Percentiles rank a stretch among this genome's conserved stretches.
These are phyloP conservation scores for Globisporangium spinosum DNA, from an alignment of 352 stramenopile species.

Conservation along the genomic window DNA sequence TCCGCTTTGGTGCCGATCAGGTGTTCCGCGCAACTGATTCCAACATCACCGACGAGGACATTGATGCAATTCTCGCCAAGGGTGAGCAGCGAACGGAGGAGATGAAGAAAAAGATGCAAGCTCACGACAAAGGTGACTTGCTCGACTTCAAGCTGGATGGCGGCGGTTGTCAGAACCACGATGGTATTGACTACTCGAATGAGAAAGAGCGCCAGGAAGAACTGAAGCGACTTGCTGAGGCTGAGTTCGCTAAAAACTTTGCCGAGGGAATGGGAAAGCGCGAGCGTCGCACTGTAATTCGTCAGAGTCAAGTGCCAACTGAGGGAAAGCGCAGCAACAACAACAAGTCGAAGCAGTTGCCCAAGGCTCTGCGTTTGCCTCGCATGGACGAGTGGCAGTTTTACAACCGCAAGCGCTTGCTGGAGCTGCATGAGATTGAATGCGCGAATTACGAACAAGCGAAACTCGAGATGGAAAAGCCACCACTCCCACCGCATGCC, in stretches of 20 bases:
- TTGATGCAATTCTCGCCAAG: constrained; percentile 95
- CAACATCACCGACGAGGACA: constrained; percentile 97
- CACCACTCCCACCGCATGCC: constrained; percentile 57
- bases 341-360: constrained; percentile 73
- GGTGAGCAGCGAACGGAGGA: constrained; percentile 84
- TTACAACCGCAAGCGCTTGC: constrained; percentile 74
- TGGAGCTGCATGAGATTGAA: constrained; percentile 83
- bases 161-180: constrained; percentile 93
- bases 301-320: constrained; percentile 41
- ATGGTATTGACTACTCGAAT: constrained; percentile 96
- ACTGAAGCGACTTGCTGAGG: constrained; percentile 78
- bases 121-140: constrained; percentile 82
- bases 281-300: constrained; percentile 75
- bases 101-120: constrained; percentile 87
- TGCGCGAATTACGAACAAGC: constrained; percentile 74
- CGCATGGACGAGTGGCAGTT: constrained; percentile 89
- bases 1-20: constrained; percentile 97
- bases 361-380: constrained; percentile 73
- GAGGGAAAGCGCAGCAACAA: constrained; percentile 45
- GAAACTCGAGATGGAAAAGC: constrained; percentile 75
- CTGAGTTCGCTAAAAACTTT: constrained; percentile 74
- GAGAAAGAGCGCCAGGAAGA: constrained; percentile 86
- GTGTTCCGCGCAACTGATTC: constrained; percentile 96
- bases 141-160: constrained; percentile 93
- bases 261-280: constrained; percentile 83